Conservation (phyloP, 225 moss, liverwort and hornwort genomes). For the Marchantia polymorpha region DNA sequence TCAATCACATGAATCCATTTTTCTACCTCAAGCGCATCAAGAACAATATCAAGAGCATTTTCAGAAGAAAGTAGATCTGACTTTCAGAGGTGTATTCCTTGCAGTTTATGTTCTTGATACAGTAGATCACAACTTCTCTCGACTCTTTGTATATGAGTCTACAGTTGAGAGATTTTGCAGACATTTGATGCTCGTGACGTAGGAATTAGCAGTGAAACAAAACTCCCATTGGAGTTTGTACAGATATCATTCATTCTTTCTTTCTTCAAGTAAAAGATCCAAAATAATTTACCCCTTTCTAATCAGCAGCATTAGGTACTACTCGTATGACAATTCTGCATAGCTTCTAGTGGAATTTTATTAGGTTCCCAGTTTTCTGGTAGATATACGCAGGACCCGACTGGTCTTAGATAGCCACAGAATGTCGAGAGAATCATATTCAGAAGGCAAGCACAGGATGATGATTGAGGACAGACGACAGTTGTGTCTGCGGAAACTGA, state of each 20-base stretch:
- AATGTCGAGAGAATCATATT: background rate
- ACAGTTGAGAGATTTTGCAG: background rate
- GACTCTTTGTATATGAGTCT: background rate
- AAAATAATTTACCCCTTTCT: background rate
- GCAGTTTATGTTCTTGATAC: background rate
- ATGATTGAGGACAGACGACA: background rate
- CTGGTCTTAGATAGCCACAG: background rate
- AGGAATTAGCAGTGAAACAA: background rate
- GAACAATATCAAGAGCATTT: constrained; percentile 45
- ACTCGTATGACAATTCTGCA: background rate
- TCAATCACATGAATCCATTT: constrained; percentile 61
- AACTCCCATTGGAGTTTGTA: constrained; percentile 4
- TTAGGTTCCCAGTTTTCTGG: background rate
- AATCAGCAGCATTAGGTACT: background rate
- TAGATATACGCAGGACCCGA: background rate
- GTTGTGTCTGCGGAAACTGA: background rate
- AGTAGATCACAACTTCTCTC: background rate
- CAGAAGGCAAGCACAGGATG: background rate
- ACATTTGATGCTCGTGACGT: background rate
- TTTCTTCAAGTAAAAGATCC: background rate
- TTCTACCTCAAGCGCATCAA: constrained; percentile 60
- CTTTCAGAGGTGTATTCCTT: background rate
- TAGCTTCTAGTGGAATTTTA: background rate
- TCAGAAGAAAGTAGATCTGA: background rate
- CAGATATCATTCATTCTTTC: background rate